Evolutionary conservation across 2,329 filamentous ascomycete genomes (phyloP).

Genomic region (Diplodia scrobiculata): DNA sequence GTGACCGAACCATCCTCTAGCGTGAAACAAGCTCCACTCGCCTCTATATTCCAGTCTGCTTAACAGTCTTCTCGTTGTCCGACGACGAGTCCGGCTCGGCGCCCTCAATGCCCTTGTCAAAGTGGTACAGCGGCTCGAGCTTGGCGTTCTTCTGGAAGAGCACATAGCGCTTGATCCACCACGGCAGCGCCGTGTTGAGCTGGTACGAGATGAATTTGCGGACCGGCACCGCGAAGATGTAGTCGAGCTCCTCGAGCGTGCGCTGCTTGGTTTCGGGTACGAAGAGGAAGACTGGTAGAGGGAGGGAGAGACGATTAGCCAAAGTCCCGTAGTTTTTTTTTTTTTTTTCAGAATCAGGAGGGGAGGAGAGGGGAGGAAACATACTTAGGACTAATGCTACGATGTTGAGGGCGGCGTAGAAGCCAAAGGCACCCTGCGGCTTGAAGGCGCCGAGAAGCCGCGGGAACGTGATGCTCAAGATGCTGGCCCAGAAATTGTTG

Average conservation of each 20-base stretch:
- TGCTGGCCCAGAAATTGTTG: constrained; percentile 61
- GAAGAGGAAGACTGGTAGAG: constrained; percentile 39
- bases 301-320: too few species aligned
- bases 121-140: constrained; percentile 45
- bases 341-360: constrained; percentile 36
- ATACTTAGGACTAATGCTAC: constrained; percentile 61
- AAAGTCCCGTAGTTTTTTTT: too few species aligned
- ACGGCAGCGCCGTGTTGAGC: constrained; percentile 46
- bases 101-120: constrained; percentile 33
- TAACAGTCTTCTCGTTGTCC: not conserved
- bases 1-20: too few species aligned
- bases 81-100: not conserved
- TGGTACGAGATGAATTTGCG: constrained; percentile 48
- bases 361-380: constrained; percentile 47
- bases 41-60: not conserved
- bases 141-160: constrained; percentile 42
- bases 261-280: constrained; percentile 41
- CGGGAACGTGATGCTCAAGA: constrained; percentile 65
- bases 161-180: constrained; percentile 51
- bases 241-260: constrained; percentile 48
- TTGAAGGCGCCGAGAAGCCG: constrained; percentile 57
- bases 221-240: constrained; percentile 54
- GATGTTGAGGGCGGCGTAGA: constrained; percentile 64
- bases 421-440: constrained; percentile 60
- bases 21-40: not conserved